phyloP scores from a whole-genome alignment of 306 rosid species.

The Acacia crassicarpa region DNA sequence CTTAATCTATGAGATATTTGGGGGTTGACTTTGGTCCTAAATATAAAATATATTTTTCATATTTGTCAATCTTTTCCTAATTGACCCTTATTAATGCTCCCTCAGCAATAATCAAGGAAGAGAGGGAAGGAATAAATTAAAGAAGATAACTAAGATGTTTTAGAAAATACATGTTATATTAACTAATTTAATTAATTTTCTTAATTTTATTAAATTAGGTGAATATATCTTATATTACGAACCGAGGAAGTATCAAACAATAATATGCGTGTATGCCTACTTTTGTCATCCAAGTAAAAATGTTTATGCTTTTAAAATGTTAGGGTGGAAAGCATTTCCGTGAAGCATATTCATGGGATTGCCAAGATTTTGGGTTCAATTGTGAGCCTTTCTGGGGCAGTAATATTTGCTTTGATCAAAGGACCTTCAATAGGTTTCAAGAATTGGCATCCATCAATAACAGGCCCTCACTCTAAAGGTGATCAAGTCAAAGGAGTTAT shows the following conservation, averaged over 20 bases:
- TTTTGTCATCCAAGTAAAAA: neutral
- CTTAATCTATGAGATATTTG: too few relatives aligned
- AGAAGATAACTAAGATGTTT: too few relatives aligned
- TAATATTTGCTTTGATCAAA: constrained; percentile 69
- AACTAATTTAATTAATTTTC: too few relatives aligned
- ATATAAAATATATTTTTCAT: too few relatives aligned
- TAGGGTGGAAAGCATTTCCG: constrained; percentile 71
- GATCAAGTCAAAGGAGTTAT: constrained; percentile 65
- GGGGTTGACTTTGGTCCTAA: too few relatives aligned
- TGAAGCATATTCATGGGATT: constrained; percentile 53
- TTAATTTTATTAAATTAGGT: too few relatives aligned
- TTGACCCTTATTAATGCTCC: too few relatives aligned
- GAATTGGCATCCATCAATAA: constrained; percentile 36
- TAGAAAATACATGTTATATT: too few relatives aligned
- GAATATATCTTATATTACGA: too few relatives aligned
- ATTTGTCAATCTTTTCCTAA: too few relatives aligned
- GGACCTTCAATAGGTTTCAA: constrained; percentile 65
- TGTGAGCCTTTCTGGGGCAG: constrained; percentile 70
- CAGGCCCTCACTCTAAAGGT: constrained; percentile 32
- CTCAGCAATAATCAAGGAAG: too few relatives aligned
- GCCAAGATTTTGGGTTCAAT: constrained; percentile 78
- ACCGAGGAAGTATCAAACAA: neutral
- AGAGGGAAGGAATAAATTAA: too few relatives aligned
- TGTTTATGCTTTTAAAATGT: constrained; percentile 1
- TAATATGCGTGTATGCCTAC: neutral